Base-by-base conservation (phyloP, 1,139 yeast genomes). In the Yamadazyma songkhlaensis region DNA sequence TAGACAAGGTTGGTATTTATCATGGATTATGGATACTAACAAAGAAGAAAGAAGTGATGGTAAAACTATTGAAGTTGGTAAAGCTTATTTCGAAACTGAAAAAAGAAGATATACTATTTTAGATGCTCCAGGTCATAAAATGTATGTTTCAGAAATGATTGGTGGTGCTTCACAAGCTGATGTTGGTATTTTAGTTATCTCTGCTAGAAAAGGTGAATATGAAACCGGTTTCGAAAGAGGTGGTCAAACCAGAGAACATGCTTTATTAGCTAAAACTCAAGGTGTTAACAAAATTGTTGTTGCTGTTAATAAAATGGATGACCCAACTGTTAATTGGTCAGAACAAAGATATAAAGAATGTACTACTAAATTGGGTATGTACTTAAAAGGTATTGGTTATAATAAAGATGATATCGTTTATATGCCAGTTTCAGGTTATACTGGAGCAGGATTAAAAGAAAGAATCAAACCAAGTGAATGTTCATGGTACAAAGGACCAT, bases 151-250 rank as follows among this genome's bases (percentile, higher is more conserved):
- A 40, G 95, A 90, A 65, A 92, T 92, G 98, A 94, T 94, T 74
- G 97, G 97, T 55, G 98, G 98, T 64, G 98, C 98, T 9, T 89
- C 98, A 30, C 99, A 92, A 72, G 98, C 97, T 37, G 98, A 92
- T 67, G 92, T 92, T 47, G 98, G 97, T 66, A 81, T 92, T 51
- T 79, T 92, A 60, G 97, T 92, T 42, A 92, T 92, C 54, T 87
- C 96, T 50, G 97, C 97, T 45, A 87, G 98, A 77, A 89, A 89
- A 71, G 98, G 98, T 68, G 98, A 92, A 67, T 92, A 90, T 69
- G 98, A 92, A 73, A 94, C 98, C 45, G 98, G 98, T 48, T 92
- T 92, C 62, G 97, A 94, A 74, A 87, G 90, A 72, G 97, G 97
- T 55, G 98, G 98, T 50, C 97, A 92, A 72, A 90, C 98, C 46